Evolutionary conservation across 2,329 filamentous ascomycete species (phyloP).

Genomic region (Thielaviopsis ethacetica): DNA sequence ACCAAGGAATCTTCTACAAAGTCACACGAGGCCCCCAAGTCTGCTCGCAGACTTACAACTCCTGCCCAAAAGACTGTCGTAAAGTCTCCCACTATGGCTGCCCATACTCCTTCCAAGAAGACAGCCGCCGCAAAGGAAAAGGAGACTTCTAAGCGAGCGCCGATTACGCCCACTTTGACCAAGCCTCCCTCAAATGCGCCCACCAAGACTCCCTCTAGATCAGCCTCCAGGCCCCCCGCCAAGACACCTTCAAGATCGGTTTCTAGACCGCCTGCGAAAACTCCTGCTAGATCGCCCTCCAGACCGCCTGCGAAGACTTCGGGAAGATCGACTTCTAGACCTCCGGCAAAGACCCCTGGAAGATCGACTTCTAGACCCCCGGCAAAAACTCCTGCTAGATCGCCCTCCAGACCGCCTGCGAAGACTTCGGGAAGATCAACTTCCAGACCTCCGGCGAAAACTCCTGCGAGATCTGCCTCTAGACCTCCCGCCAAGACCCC

Average conservation of each 20-base stretch:
- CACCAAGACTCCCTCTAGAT: background rate
- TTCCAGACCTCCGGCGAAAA: background rate
- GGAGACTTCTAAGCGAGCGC: background rate
- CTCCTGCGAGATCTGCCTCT: background rate
- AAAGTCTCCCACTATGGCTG: background rate
- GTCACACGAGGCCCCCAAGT: background rate
- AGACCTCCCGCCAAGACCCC: background rate
- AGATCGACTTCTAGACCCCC: background rate
- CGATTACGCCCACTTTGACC: background rate
- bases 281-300: background rate
- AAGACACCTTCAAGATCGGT: background rate
- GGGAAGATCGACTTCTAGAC: background rate
- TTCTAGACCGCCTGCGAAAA: background rate
- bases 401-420: background rate
- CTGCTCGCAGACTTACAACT: background rate
- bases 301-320: background rate
- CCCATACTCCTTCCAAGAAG: background rate
- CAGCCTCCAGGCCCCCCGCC: background rate
- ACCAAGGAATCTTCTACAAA: background rate
- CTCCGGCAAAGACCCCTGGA: background rate
- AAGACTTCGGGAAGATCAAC: background rate
- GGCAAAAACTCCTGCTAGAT: background rate
- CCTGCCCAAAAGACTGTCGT: background rate
- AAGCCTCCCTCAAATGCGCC: background rate
- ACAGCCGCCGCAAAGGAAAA: background rate